These are phyloP conservation scores for Adansonia gregorii DNA, from an alignment of 441 rosid genomes.

Conservation along the genomic window DNA sequence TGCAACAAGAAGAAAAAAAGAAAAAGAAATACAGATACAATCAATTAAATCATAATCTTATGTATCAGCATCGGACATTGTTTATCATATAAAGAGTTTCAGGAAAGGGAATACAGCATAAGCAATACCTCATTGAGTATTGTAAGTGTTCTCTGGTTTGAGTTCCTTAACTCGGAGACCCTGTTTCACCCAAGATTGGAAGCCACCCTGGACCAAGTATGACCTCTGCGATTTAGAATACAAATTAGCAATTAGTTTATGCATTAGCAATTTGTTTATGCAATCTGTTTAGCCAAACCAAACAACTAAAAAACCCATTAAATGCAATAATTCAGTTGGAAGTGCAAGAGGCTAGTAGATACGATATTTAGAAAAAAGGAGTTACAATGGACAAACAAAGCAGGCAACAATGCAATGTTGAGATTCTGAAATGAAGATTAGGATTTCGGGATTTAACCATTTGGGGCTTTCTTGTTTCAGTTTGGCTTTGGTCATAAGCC, in stretches of 20 bases:
- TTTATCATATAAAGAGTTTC: neutral
- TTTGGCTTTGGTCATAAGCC: neutral
- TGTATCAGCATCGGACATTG: neutral
- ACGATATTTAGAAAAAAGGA: constrained; percentile 6
- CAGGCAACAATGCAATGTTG: neutral
- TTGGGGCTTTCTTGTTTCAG: constrained; percentile 2
- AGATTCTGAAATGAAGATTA: constrained; percentile 3
- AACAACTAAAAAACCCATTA: neutral
- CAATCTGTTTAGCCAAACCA: neutral
- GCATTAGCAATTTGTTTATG: constrained; percentile 26
- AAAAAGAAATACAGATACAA: neutral
- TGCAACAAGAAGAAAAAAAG: neutral
- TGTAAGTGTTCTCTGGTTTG: constrained; percentile 73
- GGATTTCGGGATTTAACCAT: neutral
- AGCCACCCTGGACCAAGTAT: constrained; percentile 86
- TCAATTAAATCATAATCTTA: neutral
- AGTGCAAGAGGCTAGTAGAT: neutral
- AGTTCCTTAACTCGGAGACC: constrained; percentile 84
- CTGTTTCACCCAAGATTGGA: constrained; percentile 76
- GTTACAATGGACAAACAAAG: neutral
- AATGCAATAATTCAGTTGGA: neutral
- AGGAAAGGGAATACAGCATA: constrained; percentile 10
- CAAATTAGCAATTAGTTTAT: constrained; percentile 29
- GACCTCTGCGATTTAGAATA: constrained; percentile 59
- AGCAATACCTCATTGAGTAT: constrained; percentile 79